Percentiles rank a stretch among this genome's conserved stretches.
phyloP scores from a whole-genome alignment of 257 asterid genomes.

The Solanum clarkiae region DNA sequence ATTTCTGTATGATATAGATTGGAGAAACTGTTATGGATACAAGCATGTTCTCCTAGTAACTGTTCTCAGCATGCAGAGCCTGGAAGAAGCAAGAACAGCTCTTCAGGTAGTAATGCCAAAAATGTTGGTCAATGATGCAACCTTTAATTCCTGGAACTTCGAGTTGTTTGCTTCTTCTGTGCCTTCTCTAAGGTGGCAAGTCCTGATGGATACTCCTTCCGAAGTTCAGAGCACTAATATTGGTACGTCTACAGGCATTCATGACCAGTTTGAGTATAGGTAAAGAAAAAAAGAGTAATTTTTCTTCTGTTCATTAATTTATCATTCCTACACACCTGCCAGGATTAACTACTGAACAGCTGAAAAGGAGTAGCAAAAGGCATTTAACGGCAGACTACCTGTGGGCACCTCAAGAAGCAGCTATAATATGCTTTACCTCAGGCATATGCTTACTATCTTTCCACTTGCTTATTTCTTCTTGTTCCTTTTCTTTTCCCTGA shows the following conservation, averaged over 20 bases:
- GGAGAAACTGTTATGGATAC: not conserved
- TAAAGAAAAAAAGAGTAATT: not conserved
- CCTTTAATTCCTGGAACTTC: conserved; percentile 57
- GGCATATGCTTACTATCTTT: conserved; percentile 17
- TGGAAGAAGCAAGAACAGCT: conserved; percentile 75
- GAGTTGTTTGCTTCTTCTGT: conserved; percentile 30
- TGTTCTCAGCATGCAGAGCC: conserved; percentile 35
- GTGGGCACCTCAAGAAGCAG: conserved; percentile 70
- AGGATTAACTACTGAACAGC: conserved; percentile 47
- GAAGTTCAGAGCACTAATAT: conserved; percentile 4
- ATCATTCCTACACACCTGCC: conserved; percentile 1
- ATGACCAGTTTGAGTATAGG: not conserved
- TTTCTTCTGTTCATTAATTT: not conserved
- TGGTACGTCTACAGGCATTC: conserved; percentile 13
- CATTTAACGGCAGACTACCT: conserved; percentile 23
- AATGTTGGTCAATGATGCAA: conserved; percentile 49
- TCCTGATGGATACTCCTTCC: conserved; percentile 26
- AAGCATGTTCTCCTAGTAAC: not conserved
- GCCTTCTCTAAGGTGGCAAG: conserved; percentile 58
- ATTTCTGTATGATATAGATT: not conserved
- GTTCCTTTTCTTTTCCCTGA: not conserved
- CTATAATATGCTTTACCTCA: conserved; percentile 72
- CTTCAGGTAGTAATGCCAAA: conserved; percentile 57
- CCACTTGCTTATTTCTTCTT: not conserved
- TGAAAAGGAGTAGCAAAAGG: conserved; percentile 11